Conservation (phyloP, 768 basidiomycete species). For the Rhodotorula toruloides region DNA sequence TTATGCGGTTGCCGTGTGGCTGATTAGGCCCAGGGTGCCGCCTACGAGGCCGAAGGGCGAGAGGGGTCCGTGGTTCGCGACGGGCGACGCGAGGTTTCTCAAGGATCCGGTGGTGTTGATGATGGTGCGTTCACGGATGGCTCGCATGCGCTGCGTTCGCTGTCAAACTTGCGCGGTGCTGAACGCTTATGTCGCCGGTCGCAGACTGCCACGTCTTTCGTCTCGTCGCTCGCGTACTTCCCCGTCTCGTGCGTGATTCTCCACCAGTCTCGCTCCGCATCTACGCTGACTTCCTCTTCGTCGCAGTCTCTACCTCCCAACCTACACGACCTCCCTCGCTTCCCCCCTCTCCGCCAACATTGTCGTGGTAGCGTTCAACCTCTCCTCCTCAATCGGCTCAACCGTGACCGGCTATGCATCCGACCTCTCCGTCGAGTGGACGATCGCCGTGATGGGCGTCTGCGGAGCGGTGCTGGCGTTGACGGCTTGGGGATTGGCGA, state of each 20-base stretch:
- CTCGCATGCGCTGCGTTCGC: too few relatives aligned
- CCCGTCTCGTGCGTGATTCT: too few relatives aligned
- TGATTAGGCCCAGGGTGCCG: slow-evolving; percentile 21
- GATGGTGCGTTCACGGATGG: slow-evolving; percentile 18
- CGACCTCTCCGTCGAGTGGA: slow-evolving; percentile 1
- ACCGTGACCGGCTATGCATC: slow-evolving; percentile 4
- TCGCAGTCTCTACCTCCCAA: slow-evolving; percentile 34
- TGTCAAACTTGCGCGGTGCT: not conserved
- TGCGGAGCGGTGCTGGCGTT: slow-evolving; percentile 6
- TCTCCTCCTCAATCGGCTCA: slow-evolving; percentile 12
- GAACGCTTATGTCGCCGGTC: not conserved
- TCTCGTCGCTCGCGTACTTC: slow-evolving; percentile 24
- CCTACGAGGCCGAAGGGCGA: not conserved
- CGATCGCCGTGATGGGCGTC: slow-evolving; percentile 8
- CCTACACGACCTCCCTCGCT: slow-evolving; percentile 20
- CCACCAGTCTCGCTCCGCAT: too few relatives aligned
- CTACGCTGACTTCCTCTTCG: too few relatives aligned
- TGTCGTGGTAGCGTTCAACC: slow-evolving; percentile 25
- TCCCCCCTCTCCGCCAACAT: slow-evolving; percentile 2
- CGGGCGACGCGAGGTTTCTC: slow-evolving; percentile 11
- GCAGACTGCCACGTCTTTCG: slow-evolving; percentile 15
- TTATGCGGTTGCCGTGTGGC: not conserved
- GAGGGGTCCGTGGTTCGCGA: slow-evolving; percentile 8
- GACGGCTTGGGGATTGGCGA: slow-evolving; percentile 2
- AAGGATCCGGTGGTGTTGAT: slow-evolving; percentile 18